Conservation (phyloP, 306 rosid species). For the Chamaecrista fasciculata region DNA sequence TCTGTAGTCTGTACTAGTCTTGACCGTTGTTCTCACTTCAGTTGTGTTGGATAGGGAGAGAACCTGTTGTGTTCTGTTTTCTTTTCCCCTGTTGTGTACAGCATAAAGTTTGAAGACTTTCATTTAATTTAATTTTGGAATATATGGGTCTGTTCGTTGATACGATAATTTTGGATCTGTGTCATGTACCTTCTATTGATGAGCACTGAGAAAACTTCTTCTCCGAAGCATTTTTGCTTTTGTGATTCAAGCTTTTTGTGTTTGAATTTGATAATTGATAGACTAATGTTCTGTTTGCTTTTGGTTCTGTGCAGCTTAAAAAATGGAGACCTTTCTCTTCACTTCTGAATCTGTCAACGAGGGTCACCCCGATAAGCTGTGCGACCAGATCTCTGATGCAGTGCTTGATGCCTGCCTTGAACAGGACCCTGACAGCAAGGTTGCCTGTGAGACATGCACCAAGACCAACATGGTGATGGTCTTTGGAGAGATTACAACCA, state of each 20-base stretch:
- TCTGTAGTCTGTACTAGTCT: conserved; percentile 41
- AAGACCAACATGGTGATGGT: conserved; percentile 99
- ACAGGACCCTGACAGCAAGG: conserved; percentile 99
- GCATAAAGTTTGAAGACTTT: conserved; percentile 3
- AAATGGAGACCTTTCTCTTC: conserved; percentile 88
- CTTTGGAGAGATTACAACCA: conserved; percentile 98
- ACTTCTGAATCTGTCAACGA: conserved; percentile 98
- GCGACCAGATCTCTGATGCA: conserved; percentile 99
- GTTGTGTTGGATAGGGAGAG: background rate
- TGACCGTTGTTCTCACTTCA: conserved; percentile 6
- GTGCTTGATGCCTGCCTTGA: conserved; percentile 98
- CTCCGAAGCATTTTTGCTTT: background rate
- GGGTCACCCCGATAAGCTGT: conserved; percentile 99
- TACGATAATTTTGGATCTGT: background rate
- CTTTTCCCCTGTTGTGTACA: background rate
- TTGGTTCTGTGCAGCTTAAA: conserved; percentile 47
- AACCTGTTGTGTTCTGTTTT: background rate
- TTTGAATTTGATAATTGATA: too few relatives aligned
- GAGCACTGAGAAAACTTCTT: background rate
- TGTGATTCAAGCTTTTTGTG: background rate
- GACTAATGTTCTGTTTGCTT: conserved; percentile 10
- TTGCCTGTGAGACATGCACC: conserved; percentile 99
- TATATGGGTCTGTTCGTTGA: conserved; percentile 12
- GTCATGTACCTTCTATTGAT: background rate
- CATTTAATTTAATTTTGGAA: background rate